Evolutionary conservation across 1,139 yeast species (phyloP).

Genomic region (Pneumocystis sp.): DNA sequence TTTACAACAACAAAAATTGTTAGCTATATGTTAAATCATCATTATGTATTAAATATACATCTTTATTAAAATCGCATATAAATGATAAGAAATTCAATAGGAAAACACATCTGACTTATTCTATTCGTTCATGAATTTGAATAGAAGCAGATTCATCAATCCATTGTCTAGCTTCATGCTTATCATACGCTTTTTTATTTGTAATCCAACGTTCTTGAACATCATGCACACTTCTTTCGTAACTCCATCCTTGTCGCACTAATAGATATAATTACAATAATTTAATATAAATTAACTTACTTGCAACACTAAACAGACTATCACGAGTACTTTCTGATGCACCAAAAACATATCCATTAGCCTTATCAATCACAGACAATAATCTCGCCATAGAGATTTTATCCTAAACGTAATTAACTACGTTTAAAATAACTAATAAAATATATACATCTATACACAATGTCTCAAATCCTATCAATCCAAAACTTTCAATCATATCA

Average conservation of each 20-base stretch:
- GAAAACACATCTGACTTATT: background rate
- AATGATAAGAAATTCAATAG: background rate
- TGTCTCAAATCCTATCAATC: constrained; percentile 77
- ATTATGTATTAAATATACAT: background rate
- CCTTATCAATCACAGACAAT: constrained; percentile 65
- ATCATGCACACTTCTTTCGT: constrained; percentile 38
- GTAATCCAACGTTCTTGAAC: constrained; percentile 95
- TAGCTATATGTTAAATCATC: background rate
- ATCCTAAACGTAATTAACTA: background rate
- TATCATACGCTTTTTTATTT: constrained; percentile 60
- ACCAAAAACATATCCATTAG: constrained; percentile 88
- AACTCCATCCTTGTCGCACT: constrained; percentile 49
- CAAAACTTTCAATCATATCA: constrained; percentile 74
- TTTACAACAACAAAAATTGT: background rate
- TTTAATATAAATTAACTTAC: constrained; percentile 19
- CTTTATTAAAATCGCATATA: background rate
- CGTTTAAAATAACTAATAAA: background rate
- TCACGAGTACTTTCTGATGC: constrained; percentile 90
- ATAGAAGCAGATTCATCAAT: constrained; percentile 19
- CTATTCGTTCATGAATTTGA: background rate
- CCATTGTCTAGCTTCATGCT: constrained; percentile 38
- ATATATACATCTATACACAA: constrained; percentile 73
- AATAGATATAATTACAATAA: background rate
- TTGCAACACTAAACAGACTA: constrained; percentile 88
- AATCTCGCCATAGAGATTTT: constrained; percentile 67